Evolutionary conservation across 352 stramenopile genomes (phyloP), one percentile per base, ranked within the genome.

Genomic region (Elongisporangium prolatum): DNA sequence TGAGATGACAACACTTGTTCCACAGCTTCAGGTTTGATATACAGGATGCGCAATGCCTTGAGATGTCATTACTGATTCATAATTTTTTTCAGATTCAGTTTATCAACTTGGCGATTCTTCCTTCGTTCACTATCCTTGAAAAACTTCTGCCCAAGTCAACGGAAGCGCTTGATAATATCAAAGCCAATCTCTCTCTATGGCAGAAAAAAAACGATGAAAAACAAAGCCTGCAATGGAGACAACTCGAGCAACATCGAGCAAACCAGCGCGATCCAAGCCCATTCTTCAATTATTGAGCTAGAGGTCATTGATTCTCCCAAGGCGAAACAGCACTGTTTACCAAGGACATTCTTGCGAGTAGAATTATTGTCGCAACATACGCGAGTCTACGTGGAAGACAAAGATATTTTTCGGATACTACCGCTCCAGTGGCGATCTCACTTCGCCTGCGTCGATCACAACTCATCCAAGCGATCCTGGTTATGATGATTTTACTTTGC

Each of bases 71-170:
- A 44, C 34, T 44, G 34, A 44, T 11, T 1, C 11, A 17, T 4
- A 9, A 21, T 8, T 3, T 49, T 37, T 18, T 9, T 21, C 57
- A 72, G 56, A 73, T 70, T 50, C 61, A 64, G n/a, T 73, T 70
- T 50, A 69, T 73, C 54, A 61, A 62, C 14, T 63, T 50, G 28
- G 55, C 61, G 0, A 61, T 73, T 21, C 54, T 73, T 24, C 66
- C 66, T 16, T 61, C 62, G 14, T 73, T 73, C 28, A 51, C 55
- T 9, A 13, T 70, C 4, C 66, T 73, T 28, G 49, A 59, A 38
- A 44, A 34, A 0, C 50, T 73, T 14, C 49, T 70, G 3, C 66
- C 62, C 13, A 22, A 44, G 17, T 55, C 66, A 24, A 40, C 18
- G 21, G 37, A 60, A 48, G 58, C 62, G 2, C 10, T 64, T 22